phyloP scores from a whole-genome alignment of 192 early-diverging fungal genomes.

The Umbelopsis isabellina region DNA sequence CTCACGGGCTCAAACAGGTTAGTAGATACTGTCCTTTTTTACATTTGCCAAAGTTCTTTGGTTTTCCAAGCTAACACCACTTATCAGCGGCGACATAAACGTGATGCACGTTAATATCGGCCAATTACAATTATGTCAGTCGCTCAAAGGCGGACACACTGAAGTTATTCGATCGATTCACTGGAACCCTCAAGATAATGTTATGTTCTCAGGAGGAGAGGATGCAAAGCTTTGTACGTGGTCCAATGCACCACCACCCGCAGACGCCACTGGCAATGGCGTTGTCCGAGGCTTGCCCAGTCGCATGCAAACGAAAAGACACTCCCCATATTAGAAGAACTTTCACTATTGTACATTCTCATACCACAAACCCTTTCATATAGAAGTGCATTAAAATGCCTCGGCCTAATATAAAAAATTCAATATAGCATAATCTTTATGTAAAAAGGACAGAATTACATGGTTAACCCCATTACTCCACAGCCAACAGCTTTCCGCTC shows the following conservation, averaged over 20 bases:
- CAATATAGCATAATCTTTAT: slow-evolving; percentile 20
- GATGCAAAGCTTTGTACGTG: slow-evolving; percentile 77
- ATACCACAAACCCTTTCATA: background rate
- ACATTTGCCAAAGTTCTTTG: background rate
- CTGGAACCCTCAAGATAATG: slow-evolving; percentile 68
- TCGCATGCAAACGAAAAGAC: background rate
- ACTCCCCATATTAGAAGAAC: slow-evolving; percentile 12
- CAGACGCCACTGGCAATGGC: slow-evolving; percentile 20
- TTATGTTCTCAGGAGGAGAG: slow-evolving; percentile 78
- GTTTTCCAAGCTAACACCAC: background rate
- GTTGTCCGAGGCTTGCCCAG: slow-evolving; percentile 52
- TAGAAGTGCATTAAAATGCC: background rate
- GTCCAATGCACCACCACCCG: slow-evolving; percentile 35
- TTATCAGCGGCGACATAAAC: slow-evolving; percentile 69
- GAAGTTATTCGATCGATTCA: slow-evolving; percentile 81
- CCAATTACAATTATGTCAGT: slow-evolving; percentile 75
- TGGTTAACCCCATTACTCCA: background rate
- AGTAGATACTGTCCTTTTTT: slow-evolving; percentile 26
- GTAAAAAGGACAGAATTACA: background rate
- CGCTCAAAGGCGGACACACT: slow-evolving; percentile 77
- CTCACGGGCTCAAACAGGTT: slow-evolving; percentile 77
- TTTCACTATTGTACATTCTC: slow-evolving; percentile 6
- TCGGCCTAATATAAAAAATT: slow-evolving; percentile 13
- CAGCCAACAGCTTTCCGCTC: slow-evolving; percentile 18
- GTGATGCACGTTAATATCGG: slow-evolving; percentile 81